A percentile compares a stretch with the other conserved stretches of the same genome.
These are phyloP conservation scores for Kluyveromyces starmeri DNA, from an alignment of 805 yeast species.

Conservation along the genomic window DNA sequence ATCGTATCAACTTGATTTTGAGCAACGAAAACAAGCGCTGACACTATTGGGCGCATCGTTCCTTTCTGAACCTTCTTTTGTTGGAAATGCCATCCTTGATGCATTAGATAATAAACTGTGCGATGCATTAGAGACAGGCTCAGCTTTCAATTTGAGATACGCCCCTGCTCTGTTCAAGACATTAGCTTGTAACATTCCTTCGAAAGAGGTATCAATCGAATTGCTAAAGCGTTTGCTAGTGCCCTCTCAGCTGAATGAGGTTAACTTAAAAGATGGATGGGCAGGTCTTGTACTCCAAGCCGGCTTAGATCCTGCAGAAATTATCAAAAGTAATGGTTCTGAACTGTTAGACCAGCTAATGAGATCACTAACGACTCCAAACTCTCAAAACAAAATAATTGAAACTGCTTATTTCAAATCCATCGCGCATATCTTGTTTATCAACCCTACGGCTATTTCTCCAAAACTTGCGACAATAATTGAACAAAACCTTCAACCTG, in stretches of 20 bases:
- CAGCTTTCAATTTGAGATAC: slow-evolving; percentile 22
- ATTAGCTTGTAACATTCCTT: slow-evolving; percentile 28
- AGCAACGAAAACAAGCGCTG: slow-evolving; percentile 31
- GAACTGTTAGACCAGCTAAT: slow-evolving; percentile 15
- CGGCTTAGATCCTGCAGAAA: slow-evolving; percentile 51
- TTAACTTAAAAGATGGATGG: slow-evolving; percentile 56
- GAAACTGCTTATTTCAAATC: too few relatives aligned
- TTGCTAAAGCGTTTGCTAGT: slow-evolving; percentile 36
- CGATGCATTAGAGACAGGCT: slow-evolving; percentile 13
- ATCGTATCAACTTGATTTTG: slow-evolving; percentile 33
- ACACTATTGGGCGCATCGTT: slow-evolving; percentile 28
- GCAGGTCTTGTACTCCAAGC: slow-evolving; percentile 60
- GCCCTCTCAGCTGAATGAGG: slow-evolving; percentile 34
- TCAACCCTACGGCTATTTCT: slow-evolving; percentile 47
- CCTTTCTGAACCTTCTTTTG: slow-evolving; percentile 28
- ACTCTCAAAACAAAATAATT: slow-evolving; percentile 37
- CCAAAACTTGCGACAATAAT: slow-evolving; percentile 42
- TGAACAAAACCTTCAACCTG: slow-evolving; percentile 33
- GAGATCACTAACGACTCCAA: slow-evolving; percentile 16
- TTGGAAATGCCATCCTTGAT: slow-evolving; percentile 37
- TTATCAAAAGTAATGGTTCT: slow-evolving; percentile 33
- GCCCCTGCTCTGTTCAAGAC: slow-evolving; percentile 32
- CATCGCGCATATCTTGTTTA: slow-evolving; percentile 43
- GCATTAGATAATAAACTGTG: slow-evolving; percentile 28
- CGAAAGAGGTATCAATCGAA: slow-evolving; percentile 20